Evolutionary conservation across 345 rosid species (phyloP), one percentile per base, ranked within the genome.

Genomic region (Lumnitzera racemosa): DNA sequence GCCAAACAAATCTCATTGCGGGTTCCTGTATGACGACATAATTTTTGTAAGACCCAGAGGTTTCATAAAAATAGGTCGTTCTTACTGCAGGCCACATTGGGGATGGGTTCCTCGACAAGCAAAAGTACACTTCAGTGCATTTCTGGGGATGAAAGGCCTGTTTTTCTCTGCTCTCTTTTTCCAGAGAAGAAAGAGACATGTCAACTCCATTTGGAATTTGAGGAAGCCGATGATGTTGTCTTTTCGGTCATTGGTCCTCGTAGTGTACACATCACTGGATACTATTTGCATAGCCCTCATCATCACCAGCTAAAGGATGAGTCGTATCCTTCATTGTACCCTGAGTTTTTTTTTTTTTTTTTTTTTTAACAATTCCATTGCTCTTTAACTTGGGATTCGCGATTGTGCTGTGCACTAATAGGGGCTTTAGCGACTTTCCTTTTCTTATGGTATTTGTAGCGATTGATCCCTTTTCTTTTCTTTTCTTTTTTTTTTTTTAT

Each of bases 181-280:
- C 92, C 92, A 12, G 74, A 69, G 2, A 61, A 69, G 68, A 15
- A 60, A 0, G 95, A 87, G 66, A 71, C 81, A 13, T 87, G 78
- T 46, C 92, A 79, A 20, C 47, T 90, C 51, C 72, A 87, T 65
- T 55, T 90, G 61, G 92, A 90, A 75, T 90, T 81, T 59, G 87
- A 87, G 43, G 96, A 90, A 68, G 70, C 72, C 49, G 87, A 80
- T 41, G 82, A 85, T 41, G 97, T 87, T 53, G 59, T 83, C 14
- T 85, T 90, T 74, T 87, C 95, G 0, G 88, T 89, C 29, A 52
- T 90, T 46, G 91, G 97, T 17, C 84, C 90, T 25, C 74, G 72
- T 1, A 78, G 80, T 51, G 73, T 90, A 67, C 97, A 87, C 61
- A 81, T 90, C 56, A 72, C 90, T 49, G 95, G 95, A 64, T 85